Evolutionary conservation across 768 basidiomycete species (phyloP).

Genomic region (Tylopilus intermedius): DNA sequence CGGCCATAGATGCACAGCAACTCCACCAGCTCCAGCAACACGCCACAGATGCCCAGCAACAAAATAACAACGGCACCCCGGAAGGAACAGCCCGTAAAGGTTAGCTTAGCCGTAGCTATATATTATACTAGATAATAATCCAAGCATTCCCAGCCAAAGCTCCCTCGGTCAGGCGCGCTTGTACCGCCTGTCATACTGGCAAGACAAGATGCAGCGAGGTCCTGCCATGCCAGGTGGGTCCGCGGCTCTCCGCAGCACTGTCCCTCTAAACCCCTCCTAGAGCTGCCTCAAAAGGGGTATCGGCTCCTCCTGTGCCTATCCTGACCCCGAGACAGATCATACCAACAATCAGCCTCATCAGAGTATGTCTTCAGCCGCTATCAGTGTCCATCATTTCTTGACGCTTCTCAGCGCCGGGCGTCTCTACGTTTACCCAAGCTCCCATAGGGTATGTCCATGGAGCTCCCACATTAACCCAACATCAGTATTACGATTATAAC

Average conservation of each 20-base stretch:
- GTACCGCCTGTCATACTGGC: conserved; percentile 75
- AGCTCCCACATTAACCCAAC: conserved; percentile 48
- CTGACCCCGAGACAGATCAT: conserved; percentile 65
- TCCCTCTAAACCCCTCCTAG: conserved; percentile 33
- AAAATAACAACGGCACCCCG: conserved; percentile 24
- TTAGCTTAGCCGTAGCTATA: conserved; percentile 33
- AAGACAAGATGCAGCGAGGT: conserved; percentile 82
- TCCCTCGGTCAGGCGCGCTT: conserved; percentile 76
- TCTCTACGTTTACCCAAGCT: conserved; percentile 36
- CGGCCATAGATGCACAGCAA: conserved; percentile 55
- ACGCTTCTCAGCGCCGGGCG: conserved; percentile 27
- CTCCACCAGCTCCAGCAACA: conserved; percentile 40
- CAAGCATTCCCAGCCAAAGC: conserved; percentile 54
- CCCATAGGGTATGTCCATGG: conserved; percentile 37
- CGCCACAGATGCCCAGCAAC: conserved; percentile 30
- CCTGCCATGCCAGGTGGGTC: conserved; percentile 69
- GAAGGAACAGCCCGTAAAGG: conserved; percentile 51
- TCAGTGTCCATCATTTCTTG: conserved; percentile 1
- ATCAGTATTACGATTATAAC: conserved; percentile 74
- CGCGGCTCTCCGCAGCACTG: conserved; percentile 7
- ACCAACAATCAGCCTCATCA: conserved; percentile 31
- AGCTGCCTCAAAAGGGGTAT: conserved; percentile 80
- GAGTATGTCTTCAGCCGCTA: conserved; percentile 14
- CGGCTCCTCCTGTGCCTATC: conserved; percentile 66
- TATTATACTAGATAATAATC: conserved; percentile 4